Base-by-base conservation (phyloP, 1,284 basidiomycete genomes). In the Bondarzewia mesenterica region DNA sequence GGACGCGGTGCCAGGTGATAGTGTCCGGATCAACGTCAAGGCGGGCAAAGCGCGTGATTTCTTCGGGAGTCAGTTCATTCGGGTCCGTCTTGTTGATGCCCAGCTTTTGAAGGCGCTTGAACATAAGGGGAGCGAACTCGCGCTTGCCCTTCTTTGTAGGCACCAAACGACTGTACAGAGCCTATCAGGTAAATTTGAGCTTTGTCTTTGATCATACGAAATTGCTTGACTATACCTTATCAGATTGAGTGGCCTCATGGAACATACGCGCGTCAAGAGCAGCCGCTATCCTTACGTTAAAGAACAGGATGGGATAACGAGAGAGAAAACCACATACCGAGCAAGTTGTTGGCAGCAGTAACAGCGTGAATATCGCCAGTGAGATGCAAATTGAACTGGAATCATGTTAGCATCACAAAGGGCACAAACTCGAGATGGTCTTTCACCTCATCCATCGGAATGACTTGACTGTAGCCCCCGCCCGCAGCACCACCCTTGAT, bases 401-500 rank as follows among this genome's bases (percentile, higher is more conserved):
- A 22, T 10, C 23, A 42, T 44, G 18, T 52, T 21, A 50, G 38
- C 21, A 12, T 43, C 14, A 18, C 10, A 16, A 6, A n/a, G 5
- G 12, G 15, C 40, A 32, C 8, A 16, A 38, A 49, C 21, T 32
- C 8, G 50, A 18, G n/a, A n/a, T n/a, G n/a, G 21, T 18, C 1
- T 63, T 69, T 52, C 64, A 92, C 91, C 74, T 97, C 94, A 62
- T 97, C 94, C 94, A 97, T 97, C 46, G 94, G 94, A 69, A 98
- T 98, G 60, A 99, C 91, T 66, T 99, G 95, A 63, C 92, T 93
- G 74, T 99, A 99, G 50, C 95, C 95, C 57, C 95, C 95, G 48
- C 96, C 95, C 47, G 95, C 95, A 27, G 95, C 96, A 61, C 96
- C 96, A 59, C 95, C 95, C 72, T 99, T 99, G 76, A 99, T 97